Conservation (phyloP, 306 rosid species). For the Trichosanthes truncata region DNA sequence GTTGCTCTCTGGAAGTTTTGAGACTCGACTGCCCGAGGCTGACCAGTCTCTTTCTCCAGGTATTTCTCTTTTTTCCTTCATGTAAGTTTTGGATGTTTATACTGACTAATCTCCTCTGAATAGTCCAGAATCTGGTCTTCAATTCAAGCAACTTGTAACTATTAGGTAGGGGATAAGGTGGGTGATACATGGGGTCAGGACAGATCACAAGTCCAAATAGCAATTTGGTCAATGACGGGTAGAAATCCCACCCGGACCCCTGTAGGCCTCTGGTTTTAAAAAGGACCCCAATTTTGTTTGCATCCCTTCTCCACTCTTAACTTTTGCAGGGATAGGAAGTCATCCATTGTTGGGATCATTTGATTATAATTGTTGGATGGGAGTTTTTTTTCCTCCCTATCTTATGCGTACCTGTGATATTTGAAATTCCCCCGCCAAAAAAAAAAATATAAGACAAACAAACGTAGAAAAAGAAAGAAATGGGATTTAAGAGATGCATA, state of each 20-base stretch:
- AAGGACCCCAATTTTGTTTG: background rate
- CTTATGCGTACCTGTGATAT: no score
- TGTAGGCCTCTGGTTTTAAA: background rate
- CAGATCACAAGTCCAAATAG: background rate
- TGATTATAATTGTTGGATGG: background rate
- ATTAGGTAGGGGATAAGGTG: background rate
- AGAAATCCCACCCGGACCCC: background rate
- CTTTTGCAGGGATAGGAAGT: background rate
- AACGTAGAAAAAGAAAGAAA: background rate
- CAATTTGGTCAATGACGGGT: background rate
- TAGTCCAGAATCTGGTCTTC: background rate
- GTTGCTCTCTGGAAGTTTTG: constrained; percentile 73
- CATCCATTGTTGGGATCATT: background rate
- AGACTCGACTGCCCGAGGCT: constrained; percentile 78
- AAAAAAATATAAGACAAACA: background rate
- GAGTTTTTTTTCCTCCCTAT: background rate
- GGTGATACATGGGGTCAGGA: background rate
- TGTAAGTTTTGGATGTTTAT: background rate
- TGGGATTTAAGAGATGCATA: background rate
- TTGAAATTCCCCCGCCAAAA: no score
- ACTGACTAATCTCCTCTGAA: background rate
- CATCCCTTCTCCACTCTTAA: background rate
- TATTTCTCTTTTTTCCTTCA: constrained; percentile 8
- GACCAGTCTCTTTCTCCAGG: constrained; percentile 92
- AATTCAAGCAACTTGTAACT: background rate